phyloP scores from a whole-genome alignment of 2,329 filamentous ascomycete species.

The Neonectria ditissima region DNA sequence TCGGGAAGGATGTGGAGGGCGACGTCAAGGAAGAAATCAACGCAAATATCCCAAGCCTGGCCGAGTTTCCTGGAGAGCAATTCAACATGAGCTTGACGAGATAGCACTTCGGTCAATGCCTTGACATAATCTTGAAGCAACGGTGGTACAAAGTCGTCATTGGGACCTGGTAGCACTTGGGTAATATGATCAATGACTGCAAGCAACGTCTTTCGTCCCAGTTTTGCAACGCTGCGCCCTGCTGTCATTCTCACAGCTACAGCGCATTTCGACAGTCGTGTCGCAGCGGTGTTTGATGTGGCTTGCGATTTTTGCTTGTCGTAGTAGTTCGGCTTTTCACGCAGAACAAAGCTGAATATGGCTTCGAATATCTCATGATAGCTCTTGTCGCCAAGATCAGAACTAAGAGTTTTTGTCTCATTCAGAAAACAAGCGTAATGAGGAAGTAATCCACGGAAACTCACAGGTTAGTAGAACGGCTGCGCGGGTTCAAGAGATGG shows the following conservation, averaged over 20 bases:
- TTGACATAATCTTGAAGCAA: conserved; percentile 84
- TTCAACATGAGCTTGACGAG: conserved; percentile 82
- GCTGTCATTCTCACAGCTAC: conserved; percentile 78
- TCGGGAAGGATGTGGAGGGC: conserved; percentile 60
- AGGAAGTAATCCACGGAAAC: conserved; percentile 12
- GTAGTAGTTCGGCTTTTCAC: conserved; percentile 75
- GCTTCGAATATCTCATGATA: conserved; percentile 86
- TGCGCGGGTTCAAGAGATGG: conserved; percentile 53
- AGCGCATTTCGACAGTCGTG: conserved; percentile 76
- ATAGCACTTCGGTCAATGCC: conserved; percentile 76
- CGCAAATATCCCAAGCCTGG: conserved; percentile 75
- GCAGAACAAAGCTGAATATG: conserved; percentile 76
- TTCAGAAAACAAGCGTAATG: conserved; percentile 16
- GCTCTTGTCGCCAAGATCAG: conserved; percentile 75
- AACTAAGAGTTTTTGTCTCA: conserved; percentile 37
- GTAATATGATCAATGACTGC: conserved; percentile 85
- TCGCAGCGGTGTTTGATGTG: conserved; percentile 60
- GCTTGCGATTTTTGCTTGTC: conserved; percentile 62
- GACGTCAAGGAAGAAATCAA: conserved; percentile 78
- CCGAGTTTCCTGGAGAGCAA: conserved; percentile 70
- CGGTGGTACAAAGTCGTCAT: conserved; percentile 74
- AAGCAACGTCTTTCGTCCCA: conserved; percentile 83
- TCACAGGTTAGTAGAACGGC: conserved; percentile 53
- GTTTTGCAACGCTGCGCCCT: conserved; percentile 72
- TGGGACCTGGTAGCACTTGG: conserved; percentile 73